These are phyloP conservation scores for Gynochthodes officinalis DNA, from an alignment of 257 asterid genomes.

Conservation along the genomic window DNA sequence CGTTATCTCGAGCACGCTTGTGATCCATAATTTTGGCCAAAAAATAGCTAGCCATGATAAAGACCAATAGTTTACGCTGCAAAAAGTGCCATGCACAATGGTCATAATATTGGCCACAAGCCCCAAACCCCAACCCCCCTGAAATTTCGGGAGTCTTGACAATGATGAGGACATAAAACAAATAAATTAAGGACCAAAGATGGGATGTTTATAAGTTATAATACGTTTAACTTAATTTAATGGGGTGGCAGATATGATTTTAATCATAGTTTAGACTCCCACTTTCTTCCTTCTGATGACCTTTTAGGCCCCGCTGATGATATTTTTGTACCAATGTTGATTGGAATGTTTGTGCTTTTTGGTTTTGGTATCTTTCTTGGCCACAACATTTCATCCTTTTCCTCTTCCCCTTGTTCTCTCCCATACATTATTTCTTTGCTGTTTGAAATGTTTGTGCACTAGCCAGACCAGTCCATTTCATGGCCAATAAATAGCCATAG, in stretches of 20 bases:
- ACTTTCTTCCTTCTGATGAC: constrained; percentile 39
- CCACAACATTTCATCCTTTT: background rate
- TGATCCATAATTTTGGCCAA: background rate
- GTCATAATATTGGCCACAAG: constrained; percentile 8
- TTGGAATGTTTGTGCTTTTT: constrained; percentile 26
- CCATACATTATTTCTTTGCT: background rate
- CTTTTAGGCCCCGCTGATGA: constrained; percentile 27
- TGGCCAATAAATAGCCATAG: background rate
- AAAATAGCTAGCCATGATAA: background rate
- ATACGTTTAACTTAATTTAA: background rate
- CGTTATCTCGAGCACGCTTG: background rate
- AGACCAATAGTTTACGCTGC: background rate
- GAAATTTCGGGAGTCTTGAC: constrained; percentile 27
- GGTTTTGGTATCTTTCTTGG: constrained; percentile 22
- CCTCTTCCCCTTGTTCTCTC: background rate
- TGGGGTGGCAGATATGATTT: background rate
- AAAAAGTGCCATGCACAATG: background rate
- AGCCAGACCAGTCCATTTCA: background rate
- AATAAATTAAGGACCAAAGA: constrained; percentile 13
- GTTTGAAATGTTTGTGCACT: constrained; percentile 2
- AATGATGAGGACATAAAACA: constrained; percentile 31
- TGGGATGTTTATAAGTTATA: background rate
- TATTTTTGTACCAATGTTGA: constrained; percentile 29
- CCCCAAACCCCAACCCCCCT: constrained; percentile 16
- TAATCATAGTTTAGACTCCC: constrained; percentile 30